These are phyloP conservation scores for Neofusicoccum parvum DNA, from an alignment of 2,329 filamentous ascomycete genomes.

Conservation along the genomic window DNA sequence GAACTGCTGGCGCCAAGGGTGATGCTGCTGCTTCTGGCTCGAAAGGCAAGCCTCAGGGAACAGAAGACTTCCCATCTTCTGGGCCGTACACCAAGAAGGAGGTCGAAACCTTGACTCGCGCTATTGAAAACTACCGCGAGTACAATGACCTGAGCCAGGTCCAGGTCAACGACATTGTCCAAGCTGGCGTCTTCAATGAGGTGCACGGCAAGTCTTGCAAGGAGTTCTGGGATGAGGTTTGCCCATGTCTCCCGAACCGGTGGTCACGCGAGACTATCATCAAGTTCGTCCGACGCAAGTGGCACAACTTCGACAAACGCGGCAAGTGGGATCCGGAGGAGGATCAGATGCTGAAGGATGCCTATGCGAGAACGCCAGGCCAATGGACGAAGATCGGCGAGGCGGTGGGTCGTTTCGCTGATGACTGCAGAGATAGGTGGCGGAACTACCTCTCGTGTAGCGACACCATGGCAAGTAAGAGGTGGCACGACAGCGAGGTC, in stretches of 20 bases:
- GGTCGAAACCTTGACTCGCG: constrained; percentile 23
- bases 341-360: constrained; percentile 55
- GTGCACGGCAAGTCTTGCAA: constrained; percentile 20
- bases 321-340: constrained; percentile 62
- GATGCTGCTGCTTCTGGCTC: background rate
- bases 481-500: constrained; percentile 66
- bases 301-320: constrained; percentile 65
- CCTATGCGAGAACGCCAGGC: constrained; percentile 52
- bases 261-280: constrained; percentile 34
- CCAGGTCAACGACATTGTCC: constrained; percentile 29
- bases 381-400: constrained; percentile 66
- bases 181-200: constrained; percentile 20
- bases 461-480: constrained; percentile 53
- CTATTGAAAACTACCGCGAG: constrained; percentile 27
- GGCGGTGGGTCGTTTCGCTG: constrained; percentile 61
- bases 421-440: constrained; percentile 71
- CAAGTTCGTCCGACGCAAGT: constrained; percentile 60
- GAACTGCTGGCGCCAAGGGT: background rate
- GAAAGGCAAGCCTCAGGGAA: background rate
- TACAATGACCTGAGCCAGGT: constrained; percentile 24
- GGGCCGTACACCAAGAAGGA: constrained; percentile 27
- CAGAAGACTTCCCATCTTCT: constrained; percentile 9
- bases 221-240: constrained; percentile 36
- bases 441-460: constrained; percentile 67
- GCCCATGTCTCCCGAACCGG: constrained; percentile 37